A percentile compares a stretch with the other conserved stretches of the same genome.
These are phyloP conservation scores for Candida albicans DNA, from an alignment of 1,139 yeast species.

Conservation along the genomic window DNA sequence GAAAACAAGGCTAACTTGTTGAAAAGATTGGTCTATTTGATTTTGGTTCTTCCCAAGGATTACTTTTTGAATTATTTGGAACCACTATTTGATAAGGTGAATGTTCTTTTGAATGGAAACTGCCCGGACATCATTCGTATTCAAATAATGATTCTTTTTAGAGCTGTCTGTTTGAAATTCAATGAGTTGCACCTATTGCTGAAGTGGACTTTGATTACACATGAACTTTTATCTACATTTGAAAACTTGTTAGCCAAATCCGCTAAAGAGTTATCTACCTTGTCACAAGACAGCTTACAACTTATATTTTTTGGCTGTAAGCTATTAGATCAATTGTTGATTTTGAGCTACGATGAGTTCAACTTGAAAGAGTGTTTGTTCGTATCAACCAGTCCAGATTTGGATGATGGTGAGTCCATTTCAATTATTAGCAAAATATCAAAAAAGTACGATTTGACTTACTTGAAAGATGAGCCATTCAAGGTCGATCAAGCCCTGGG, in stretches of 20 bases:
- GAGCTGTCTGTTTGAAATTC: constrained; percentile 64
- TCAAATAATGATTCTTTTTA: constrained; percentile 55
- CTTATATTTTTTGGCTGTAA: constrained; percentile 65
- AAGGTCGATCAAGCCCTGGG: constrained; percentile 20
- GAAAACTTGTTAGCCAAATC: constrained; percentile 34
- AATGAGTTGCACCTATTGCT: constrained; percentile 65
- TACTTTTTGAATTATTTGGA: constrained; percentile 49
- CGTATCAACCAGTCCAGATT: constrained; percentile 68
- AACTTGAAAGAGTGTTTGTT: constrained; percentile 84
- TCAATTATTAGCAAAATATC: constrained; percentile 50
- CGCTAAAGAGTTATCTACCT: constrained; percentile 31
- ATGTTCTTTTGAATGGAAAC: constrained; percentile 35
- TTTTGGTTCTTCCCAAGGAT: constrained; percentile 62
- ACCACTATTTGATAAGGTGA: constrained; percentile 52
- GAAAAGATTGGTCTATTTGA: constrained; percentile 60
- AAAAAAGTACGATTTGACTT: constrained; percentile 38
- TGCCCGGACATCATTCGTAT: constrained; percentile 38
- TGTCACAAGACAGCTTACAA: constrained; percentile 39
- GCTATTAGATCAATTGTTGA: constrained; percentile 69
- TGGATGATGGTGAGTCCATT: constrained; percentile 35
- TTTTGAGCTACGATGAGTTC: constrained; percentile 75
- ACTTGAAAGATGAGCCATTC: constrained; percentile 35
- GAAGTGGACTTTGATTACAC: constrained; percentile 69
- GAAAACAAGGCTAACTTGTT: constrained; percentile 50
- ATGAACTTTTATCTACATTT: constrained; percentile 58